These are phyloP conservation scores for Trichophaea hybrida DNA, from an alignment of 2,329 filamentous ascomycete species.

Conservation along the genomic window DNA sequence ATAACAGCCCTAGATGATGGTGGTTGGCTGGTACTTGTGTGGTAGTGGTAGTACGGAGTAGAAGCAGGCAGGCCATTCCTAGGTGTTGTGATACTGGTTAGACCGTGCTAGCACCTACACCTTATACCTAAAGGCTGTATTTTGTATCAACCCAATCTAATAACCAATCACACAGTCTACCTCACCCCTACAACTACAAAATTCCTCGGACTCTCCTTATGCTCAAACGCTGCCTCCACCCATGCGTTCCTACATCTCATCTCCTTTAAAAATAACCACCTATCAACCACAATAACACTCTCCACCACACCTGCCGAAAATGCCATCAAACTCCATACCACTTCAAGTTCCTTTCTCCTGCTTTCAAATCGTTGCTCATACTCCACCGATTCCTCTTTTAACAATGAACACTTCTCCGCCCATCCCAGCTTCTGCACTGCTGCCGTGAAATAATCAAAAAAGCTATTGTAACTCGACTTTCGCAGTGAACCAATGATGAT, in stretches of 20 bases:
- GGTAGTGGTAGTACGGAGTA: too few species aligned
- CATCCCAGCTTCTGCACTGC: constrained; percentile 57
- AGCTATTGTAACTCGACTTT: constrained; percentile 63
- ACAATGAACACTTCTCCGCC: not conserved
- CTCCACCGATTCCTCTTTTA: not conserved
- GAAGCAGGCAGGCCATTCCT: too few species aligned
- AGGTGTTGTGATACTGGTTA: too few species aligned
- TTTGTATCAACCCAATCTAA: too few species aligned
- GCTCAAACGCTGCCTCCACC: constrained; percentile 91
- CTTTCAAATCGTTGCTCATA: constrained; percentile 54
- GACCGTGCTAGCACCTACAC: too few species aligned
- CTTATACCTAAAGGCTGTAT: too few species aligned
- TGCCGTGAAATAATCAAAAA: constrained; percentile 63
- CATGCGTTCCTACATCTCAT: constrained; percentile 47
- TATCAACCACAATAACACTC: constrained; percentile 75
- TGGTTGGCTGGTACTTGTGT: too few species aligned
- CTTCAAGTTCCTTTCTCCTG: constrained; percentile 65
- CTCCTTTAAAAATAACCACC: constrained; percentile 63
- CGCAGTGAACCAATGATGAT: constrained; percentile 75
- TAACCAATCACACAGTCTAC: constrained; percentile 29
- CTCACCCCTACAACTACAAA: constrained; percentile 88
- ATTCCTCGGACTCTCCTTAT: constrained; percentile 71
- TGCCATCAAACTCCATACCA: constrained; percentile 91
- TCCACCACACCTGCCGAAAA: constrained; percentile 84
- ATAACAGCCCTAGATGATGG: too few species aligned